phyloP scores from a whole-genome alignment of 257 asterid genomes.

The Primulina huaijiensis region DNA sequence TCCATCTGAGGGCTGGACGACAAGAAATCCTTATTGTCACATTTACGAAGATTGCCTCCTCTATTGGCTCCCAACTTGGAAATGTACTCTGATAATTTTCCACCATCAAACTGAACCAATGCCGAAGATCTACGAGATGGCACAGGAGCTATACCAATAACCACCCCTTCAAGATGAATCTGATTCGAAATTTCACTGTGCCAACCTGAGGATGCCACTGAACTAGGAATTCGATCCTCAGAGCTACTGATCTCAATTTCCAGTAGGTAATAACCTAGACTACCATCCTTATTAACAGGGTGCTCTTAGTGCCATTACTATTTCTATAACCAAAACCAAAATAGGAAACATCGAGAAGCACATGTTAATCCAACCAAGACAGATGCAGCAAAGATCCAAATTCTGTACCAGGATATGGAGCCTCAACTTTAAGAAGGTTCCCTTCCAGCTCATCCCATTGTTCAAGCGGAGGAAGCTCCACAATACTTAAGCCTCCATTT shows the following conservation, averaged over 20 bases:
- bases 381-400: slow-evolving; percentile 52
- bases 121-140: slow-evolving; percentile 49
- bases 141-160: slow-evolving; percentile 52
- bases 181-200: slow-evolving; percentile 46
- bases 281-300: slow-evolving; percentile 33
- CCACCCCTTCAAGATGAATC: slow-evolving; percentile 53
- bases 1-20: slow-evolving; percentile 79
- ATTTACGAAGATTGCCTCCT: slow-evolving; percentile 48
- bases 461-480: slow-evolving; percentile 75
- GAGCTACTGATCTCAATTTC: slow-evolving; percentile 68
- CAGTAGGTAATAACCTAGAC: slow-evolving; percentile 51
- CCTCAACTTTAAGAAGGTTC: slow-evolving; percentile 52
- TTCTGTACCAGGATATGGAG: slow-evolving; percentile 40
- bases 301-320: slow-evolving; percentile 24
- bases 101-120: slow-evolving; percentile 77
- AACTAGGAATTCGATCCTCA: slow-evolving; percentile 62
- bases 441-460: slow-evolving; percentile 94
- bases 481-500: slow-evolving; percentile 77
- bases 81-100: slow-evolving; percentile 62
- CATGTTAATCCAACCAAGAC: slow-evolving; percentile 69
- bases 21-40: slow-evolving; percentile 58
- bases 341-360: slow-evolving; percentile 58
- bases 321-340: slow-evolving; percentile 27
- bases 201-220: slow-evolving; percentile 86
- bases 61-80: slow-evolving; percentile 47